Evolutionary conservation across 2,329 filamentous ascomycete species (phyloP), one percentile per base, ranked within the genome.

Genomic region (Fusarium aywerte): DNA sequence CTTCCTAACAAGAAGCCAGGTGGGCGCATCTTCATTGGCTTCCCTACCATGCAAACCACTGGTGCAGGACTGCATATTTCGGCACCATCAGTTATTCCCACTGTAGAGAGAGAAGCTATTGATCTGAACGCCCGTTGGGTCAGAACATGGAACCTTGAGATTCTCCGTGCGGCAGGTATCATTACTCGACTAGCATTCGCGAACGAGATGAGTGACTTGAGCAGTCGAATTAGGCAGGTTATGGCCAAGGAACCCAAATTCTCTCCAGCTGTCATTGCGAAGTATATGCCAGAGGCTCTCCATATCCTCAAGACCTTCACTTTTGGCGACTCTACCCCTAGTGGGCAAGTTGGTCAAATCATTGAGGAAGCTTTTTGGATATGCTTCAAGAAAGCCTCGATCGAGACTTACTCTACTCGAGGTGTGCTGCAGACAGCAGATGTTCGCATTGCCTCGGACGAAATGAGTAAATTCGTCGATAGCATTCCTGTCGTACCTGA

Each of bases 351-450:
- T 20, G 92, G 93, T 0, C 89, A 93, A 74, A 90, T 92, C 63
- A 92, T 99, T 52, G 94, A 97, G 74, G 92, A 97, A 78, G 92
- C 93, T 0, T 99, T 99, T 76, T 99, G 96, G 96, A 96, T 89
- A 33, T 94, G 92, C 65, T 96, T 92, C 74, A 90, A 88, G 75
- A 90, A 90, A 66, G 89, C 92, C 4, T 90, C 88, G 0, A 93
- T 98, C 58, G 94, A 97, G 73, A 86, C 97, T 8, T 89, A 96
- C 68, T 97, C 94, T 2, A 97, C 91, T 20, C 88, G 90, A 59
- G 96, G 96, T 56, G 89, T 99, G 8, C 83, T 97, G 53, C 88
- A 91, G n/a, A 96, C 92, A 33, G 88, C 91, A 13, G 86, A 91
- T 69, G 92, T 97, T 33, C 91, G 96, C 32, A 86, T 97, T 70